Percentiles rank a stretch among this genome's conserved stretches.
phyloP scores from a whole-genome alignment of 371 early-diverging fungal genomes.

The Mucor piriformis region DNA sequence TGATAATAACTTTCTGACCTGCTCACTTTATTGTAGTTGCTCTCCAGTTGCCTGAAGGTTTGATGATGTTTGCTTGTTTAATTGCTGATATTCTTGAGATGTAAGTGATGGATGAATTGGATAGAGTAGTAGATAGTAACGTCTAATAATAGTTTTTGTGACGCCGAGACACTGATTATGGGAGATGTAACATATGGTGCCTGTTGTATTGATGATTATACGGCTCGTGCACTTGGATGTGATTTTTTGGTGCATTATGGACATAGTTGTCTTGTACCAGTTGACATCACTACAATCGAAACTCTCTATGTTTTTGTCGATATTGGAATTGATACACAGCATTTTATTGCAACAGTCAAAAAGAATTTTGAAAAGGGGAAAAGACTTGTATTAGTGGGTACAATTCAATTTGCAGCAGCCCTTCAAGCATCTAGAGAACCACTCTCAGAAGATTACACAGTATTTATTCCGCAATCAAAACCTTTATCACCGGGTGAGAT shows the following conservation, averaged over 20 bases:
- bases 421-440: slow-evolving; percentile 75
- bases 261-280: slow-evolving; percentile 97
- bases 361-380: slow-evolving; percentile 79
- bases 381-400: slow-evolving; percentile 87
- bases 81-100: slow-evolving; percentile 91
- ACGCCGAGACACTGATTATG: slow-evolving; percentile 94
- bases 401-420: slow-evolving; percentile 96
- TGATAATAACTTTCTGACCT: background rate
- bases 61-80: slow-evolving; percentile 93
- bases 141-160: slow-evolving; percentile 64
- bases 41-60: slow-evolving; percentile 99
- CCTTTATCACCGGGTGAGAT: slow-evolving; percentile 98
- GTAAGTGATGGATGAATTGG: slow-evolving; percentile 38
- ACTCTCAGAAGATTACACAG: slow-evolving; percentile 66
- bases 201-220: slow-evolving; percentile 99
- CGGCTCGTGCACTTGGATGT: slow-evolving; percentile 90
- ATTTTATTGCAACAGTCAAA: slow-evolving; percentile 90
- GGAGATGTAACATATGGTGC: slow-evolving; percentile 99
- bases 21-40: slow-evolving; percentile 67
- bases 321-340: slow-evolving; percentile 93
- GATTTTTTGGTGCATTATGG: slow-evolving; percentile 99
- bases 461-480: slow-evolving; percentile 89
- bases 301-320: slow-evolving; percentile 99
- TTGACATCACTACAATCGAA: slow-evolving; percentile 92
- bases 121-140: background rate